Conservation (phyloP, 345 rosid species). For the Arabis alpina region DNA sequence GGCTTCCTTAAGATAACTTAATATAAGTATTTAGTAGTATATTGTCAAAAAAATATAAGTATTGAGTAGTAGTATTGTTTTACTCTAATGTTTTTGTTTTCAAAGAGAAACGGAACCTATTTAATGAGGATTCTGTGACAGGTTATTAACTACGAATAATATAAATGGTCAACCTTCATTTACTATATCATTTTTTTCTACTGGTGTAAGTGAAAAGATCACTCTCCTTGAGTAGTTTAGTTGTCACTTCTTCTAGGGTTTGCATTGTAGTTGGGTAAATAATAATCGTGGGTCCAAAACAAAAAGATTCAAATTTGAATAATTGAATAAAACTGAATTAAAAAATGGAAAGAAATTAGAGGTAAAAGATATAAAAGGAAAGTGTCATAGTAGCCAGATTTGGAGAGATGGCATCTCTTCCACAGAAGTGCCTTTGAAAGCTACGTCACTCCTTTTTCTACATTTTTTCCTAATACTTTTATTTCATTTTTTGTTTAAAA, state of each 20-base stretch:
- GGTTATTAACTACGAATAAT: constrained; percentile 7
- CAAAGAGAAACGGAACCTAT: not conserved
- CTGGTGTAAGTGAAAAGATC: constrained; percentile 25
- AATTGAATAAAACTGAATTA: not conserved
- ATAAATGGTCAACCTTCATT: constrained; percentile 41
- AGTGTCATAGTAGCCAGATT: constrained; percentile 45
- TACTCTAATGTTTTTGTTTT: not conserved
- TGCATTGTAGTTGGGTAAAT: constrained; percentile 9
- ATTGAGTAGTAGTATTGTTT: not conserved
- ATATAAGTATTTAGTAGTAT: not conserved
- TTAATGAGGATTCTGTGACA: constrained; percentile 17
- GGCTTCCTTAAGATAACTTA: constrained; percentile 26
- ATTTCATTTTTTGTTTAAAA: not conserved
- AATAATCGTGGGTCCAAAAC: constrained; percentile 36
- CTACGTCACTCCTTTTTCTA: constrained; percentile 38
- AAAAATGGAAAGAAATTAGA: constrained; percentile 12
- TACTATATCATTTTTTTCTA: constrained; percentile 20
- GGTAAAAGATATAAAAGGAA: constrained; percentile 43
- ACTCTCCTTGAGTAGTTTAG: not conserved
- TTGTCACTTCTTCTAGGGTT: constrained; percentile 5
- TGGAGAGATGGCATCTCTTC: constrained; percentile 46
- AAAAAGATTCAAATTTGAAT: constrained; percentile 42
- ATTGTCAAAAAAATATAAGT: no score
- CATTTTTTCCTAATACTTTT: not conserved
- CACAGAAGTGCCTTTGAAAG: constrained; percentile 41